phyloP scores from a whole-genome alignment of 495 filamentous ascomycete species.

The Lepidopterella palustris region DNA sequence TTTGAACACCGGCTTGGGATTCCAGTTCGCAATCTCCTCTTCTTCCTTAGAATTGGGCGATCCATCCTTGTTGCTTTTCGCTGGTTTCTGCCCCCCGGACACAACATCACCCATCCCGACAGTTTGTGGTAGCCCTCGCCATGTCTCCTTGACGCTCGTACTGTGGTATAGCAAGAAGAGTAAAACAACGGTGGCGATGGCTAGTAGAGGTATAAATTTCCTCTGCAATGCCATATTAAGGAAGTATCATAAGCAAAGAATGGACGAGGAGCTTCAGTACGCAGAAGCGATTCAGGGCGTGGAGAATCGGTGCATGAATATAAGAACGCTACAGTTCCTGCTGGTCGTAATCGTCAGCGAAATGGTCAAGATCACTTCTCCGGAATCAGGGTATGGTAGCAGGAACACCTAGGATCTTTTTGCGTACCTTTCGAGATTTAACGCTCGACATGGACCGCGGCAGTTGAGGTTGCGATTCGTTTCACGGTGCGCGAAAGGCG shows the following conservation, averaged over 20 bases:
- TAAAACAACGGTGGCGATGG: conserved; percentile 13
- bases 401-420: background rate
- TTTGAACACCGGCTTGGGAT: conserved; percentile 19
- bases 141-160: conserved; percentile 17
- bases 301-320: background rate
- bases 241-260: background rate
- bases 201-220: conserved; percentile 19
- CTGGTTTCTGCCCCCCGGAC: background rate
- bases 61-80: background rate
- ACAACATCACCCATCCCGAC: conserved; percentile 23
- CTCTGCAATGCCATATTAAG: background rate
- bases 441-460: background rate
- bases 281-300: background rate
- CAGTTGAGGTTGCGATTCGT: background rate
- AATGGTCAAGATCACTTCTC: too few species aligned
- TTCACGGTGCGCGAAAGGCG: background rate
- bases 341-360: background rate
- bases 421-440: background rate
- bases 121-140: conserved; percentile 22
- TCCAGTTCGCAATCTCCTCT: conserved; percentile 22
- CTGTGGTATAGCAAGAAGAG: conserved; percentile 24
- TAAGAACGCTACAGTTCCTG: background rate
- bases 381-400: background rate
- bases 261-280: background rate
- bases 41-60: background rate